Conservation (phyloP, 2,329 filamentous ascomycete genomes). For the Ceratocystiopsis sp. region DNA sequence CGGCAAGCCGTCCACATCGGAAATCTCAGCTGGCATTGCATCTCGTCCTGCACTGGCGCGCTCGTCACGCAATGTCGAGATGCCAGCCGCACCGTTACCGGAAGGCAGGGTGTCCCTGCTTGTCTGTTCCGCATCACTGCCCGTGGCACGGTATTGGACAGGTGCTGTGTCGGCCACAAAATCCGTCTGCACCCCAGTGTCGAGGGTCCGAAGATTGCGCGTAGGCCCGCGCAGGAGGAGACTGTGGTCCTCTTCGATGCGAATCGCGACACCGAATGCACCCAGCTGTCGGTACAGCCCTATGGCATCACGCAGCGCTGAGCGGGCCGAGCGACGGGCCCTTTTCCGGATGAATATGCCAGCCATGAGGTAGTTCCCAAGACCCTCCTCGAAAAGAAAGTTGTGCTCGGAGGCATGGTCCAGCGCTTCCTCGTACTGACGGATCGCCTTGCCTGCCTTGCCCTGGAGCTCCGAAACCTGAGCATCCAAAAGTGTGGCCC, state of each 20-base stretch:
- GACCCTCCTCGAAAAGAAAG: slow-evolving; percentile 53
- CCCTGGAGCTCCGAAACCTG: slow-evolving; percentile 47
- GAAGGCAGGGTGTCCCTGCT: slow-evolving; percentile 13
- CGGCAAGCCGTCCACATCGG: slow-evolving; percentile 40
- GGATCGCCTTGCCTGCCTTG: slow-evolving; percentile 40
- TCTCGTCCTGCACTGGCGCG: slow-evolving; percentile 47
- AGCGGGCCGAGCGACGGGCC: slow-evolving; percentile 49
- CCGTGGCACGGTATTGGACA: slow-evolving; percentile 31
- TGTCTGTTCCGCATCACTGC: slow-evolving; percentile 24
- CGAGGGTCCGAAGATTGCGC: slow-evolving; percentile 38
- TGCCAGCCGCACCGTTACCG: slow-evolving; percentile 16
- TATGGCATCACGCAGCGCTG: slow-evolving; percentile 50
- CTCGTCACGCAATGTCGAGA: slow-evolving; percentile 35
- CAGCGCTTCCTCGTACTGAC: slow-evolving; percentile 50
- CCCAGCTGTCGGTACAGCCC: slow-evolving; percentile 52
- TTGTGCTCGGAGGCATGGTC: slow-evolving; percentile 54
- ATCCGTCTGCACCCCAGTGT: slow-evolving; percentile 50
- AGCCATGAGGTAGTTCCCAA: slow-evolving; percentile 58
- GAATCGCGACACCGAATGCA: slow-evolving; percentile 49
- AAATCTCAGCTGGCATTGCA: slow-evolving; percentile 37
- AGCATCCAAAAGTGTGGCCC: slow-evolving; percentile 51
- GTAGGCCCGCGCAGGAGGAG: slow-evolving; percentile 47
- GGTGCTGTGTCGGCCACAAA: slow-evolving; percentile 40
- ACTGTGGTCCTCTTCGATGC: slow-evolving; percentile 51
- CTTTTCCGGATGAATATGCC: slow-evolving; percentile 50